These are phyloP conservation scores for Mycena filopes DNA, from an alignment of 768 basidiomycete species.

Conservation along the genomic window DNA sequence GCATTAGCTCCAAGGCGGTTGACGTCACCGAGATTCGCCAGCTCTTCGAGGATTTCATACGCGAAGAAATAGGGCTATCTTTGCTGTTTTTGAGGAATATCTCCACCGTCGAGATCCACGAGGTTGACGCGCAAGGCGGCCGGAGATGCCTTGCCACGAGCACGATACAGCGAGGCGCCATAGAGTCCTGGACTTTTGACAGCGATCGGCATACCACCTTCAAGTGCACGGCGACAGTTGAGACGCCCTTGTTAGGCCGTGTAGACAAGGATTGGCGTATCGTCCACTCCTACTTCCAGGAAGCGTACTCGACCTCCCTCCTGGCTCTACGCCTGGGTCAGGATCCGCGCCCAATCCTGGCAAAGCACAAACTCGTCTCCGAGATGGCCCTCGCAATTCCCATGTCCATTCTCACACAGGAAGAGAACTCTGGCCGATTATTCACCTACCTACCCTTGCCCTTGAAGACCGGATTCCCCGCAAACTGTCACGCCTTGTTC, in stretches of 20 bases:
- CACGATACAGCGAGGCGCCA: constrained; percentile 14
- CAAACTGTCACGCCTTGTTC: constrained; percentile 59
- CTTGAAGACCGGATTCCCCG: constrained; percentile 53
- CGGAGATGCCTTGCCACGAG: constrained; percentile 25
- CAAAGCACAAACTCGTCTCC: constrained; percentile 54
- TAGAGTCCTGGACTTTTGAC: constrained; percentile 18
- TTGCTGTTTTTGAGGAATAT: constrained; percentile 57
- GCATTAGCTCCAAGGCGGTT: constrained; percentile 48
- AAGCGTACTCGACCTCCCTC: constrained; percentile 36
- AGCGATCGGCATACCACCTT: constrained; percentile 29
- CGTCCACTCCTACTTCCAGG: constrained; percentile 41
- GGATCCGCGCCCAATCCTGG: constrained; percentile 38
- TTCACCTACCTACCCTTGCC: constrained; percentile 64
- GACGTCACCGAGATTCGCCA: constrained; percentile 44
- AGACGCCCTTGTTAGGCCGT: constrained; percentile 19
- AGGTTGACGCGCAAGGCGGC: constrained; percentile 45
- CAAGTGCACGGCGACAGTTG: constrained; percentile 34
- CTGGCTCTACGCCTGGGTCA: constrained; percentile 41
- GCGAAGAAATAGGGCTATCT: constrained; percentile 50
- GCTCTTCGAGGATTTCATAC: constrained; percentile 54
- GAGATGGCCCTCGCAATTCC: constrained; percentile 51
- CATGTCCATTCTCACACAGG: constrained; percentile 29
- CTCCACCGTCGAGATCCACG: constrained; percentile 50
- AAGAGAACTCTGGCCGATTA: constrained; percentile 47
- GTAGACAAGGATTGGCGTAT: constrained; percentile 47